Conservation (phyloP, 2,329 filamentous ascomycete species). For the Penicillium sp. region DNA sequence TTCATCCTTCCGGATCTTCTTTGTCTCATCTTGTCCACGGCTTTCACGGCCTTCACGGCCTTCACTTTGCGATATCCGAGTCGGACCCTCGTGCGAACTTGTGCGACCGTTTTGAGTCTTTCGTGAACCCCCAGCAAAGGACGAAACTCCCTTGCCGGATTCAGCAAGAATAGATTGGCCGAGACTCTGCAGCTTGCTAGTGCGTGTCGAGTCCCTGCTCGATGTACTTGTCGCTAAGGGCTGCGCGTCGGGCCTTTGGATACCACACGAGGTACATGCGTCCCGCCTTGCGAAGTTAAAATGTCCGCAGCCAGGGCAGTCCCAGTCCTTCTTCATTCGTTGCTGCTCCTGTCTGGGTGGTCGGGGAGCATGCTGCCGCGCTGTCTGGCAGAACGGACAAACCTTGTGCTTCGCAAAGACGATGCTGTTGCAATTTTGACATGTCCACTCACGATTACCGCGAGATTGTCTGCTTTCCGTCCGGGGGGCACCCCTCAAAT, state of each 20-base stretch:
- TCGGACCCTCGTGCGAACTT: not conserved
- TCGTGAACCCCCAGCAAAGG: not conserved
- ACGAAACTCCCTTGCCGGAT: conserved; percentile 12
- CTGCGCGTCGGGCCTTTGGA: conserved; percentile 26
- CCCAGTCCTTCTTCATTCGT: conserved; percentile 30
- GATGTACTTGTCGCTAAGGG: not conserved
- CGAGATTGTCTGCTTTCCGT: not conserved
- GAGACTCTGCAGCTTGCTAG: conserved; percentile 29
- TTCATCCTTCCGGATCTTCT: conserved; percentile 10
- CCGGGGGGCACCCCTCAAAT: not conserved
- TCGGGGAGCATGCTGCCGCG: conserved; percentile 9
- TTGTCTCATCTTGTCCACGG: not conserved
- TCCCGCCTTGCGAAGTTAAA: conserved; percentile 26
- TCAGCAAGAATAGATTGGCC: conserved; percentile 26
- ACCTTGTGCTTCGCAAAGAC: conserved; percentile 16
- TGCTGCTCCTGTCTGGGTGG: conserved; percentile 1
- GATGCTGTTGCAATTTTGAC: conserved; percentile 13
- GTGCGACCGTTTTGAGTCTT: not conserved
- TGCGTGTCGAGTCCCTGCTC: conserved; percentile 8
- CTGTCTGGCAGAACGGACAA: conserved; percentile 25
- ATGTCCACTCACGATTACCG: conserved; percentile 20
- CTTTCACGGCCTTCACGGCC: not conserved
- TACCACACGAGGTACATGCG: conserved; percentile 36
- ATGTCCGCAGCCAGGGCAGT: conserved; percentile 32
- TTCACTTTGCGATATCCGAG: not conserved